Evolutionary conservation across 2,329 filamentous ascomycete genomes (phyloP).

Genomic region (Xylaria sp.): DNA sequence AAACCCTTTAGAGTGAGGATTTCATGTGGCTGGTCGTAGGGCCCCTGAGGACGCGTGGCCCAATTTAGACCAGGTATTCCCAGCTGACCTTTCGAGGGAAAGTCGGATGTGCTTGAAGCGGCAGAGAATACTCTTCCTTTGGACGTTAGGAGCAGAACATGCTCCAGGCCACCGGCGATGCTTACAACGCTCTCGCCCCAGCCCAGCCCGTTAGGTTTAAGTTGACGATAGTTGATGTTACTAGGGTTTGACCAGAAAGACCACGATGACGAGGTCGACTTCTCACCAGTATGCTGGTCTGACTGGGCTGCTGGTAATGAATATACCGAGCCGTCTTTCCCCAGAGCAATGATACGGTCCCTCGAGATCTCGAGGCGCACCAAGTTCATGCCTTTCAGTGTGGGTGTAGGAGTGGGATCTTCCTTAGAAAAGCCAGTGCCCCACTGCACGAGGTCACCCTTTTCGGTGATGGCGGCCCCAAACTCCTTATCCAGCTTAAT

Average conservation of each 20-base stretch:
- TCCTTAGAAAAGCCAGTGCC: slow-evolving; percentile 78
- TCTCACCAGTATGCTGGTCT: slow-evolving; percentile 74
- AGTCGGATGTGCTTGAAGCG: slow-evolving; percentile 81
- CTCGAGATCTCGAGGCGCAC: slow-evolving; percentile 78
- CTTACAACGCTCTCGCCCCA: slow-evolving; percentile 79
- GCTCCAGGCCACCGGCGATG: slow-evolving; percentile 82
- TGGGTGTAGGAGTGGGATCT: slow-evolving; percentile 71
- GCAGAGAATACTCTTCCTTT: slow-evolving; percentile 87
- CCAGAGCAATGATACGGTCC: slow-evolving; percentile 84
- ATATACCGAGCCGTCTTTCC: slow-evolving; percentile 80
- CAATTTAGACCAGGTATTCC: slow-evolving; percentile 86
- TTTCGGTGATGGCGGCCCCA: slow-evolving; percentile 86
- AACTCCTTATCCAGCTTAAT: slow-evolving; percentile 85
- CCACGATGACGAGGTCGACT: slow-evolving; percentile 74
- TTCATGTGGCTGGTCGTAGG: slow-evolving; percentile 86
- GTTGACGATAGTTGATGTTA: slow-evolving; percentile 74
- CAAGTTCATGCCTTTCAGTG: slow-evolving; percentile 84
- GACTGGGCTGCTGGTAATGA: slow-evolving; percentile 80
- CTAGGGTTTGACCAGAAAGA: slow-evolving; percentile 70
- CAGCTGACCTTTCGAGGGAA: slow-evolving; percentile 85
- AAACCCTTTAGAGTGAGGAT: slow-evolving; percentile 76
- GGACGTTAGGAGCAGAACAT: slow-evolving; percentile 85
- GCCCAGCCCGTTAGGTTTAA: slow-evolving; percentile 71
- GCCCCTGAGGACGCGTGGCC: slow-evolving; percentile 77
- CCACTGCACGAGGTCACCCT: slow-evolving; percentile 93